Conservation (phyloP, 805 yeast species). For the Ascoidea tarda region DNA sequence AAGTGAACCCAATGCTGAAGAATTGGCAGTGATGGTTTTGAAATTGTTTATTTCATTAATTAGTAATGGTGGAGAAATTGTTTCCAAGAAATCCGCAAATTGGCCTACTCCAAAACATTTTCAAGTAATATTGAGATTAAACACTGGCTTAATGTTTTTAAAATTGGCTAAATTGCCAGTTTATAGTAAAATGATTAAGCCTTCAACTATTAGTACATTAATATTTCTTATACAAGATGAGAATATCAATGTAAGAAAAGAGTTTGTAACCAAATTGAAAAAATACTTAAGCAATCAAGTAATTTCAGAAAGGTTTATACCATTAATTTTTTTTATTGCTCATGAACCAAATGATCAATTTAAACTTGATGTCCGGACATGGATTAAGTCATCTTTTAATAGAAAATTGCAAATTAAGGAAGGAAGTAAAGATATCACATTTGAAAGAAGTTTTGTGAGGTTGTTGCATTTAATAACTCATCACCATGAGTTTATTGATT, state of each 20-base stretch:
- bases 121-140: constrained; percentile 48
- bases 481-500: constrained; percentile 47
- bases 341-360: constrained; percentile 52
- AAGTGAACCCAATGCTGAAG: constrained; percentile 15
- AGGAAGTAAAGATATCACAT: constrained; percentile 25
- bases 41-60: constrained; percentile 54
- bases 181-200: constrained; percentile 37
- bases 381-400: constrained; percentile 52
- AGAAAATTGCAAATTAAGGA: constrained; percentile 15
- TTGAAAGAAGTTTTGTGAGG: constrained; percentile 57
- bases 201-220: constrained; percentile 36
- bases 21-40: constrained; percentile 46
- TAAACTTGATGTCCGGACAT: constrained; percentile 38
- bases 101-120: constrained; percentile 50
- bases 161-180: constrained; percentile 45
- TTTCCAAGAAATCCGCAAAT: constrained; percentile 25
- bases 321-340: constrained; percentile 59
- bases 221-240: constrained; percentile 57
- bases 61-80: constrained; percentile 68
- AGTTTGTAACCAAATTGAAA: constrained; percentile 36
- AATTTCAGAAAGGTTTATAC: constrained; percentile 52
- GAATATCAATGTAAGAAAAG: constrained; percentile 36
- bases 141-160: constrained; percentile 52
- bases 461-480: constrained; percentile 61
- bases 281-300: constrained; percentile 32